Evolutionary conservation across 1,284 basidiomycete genomes (phyloP), one percentile per base, ranked within the genome.

Genomic region (Malassezia pachydermatis): DNA sequence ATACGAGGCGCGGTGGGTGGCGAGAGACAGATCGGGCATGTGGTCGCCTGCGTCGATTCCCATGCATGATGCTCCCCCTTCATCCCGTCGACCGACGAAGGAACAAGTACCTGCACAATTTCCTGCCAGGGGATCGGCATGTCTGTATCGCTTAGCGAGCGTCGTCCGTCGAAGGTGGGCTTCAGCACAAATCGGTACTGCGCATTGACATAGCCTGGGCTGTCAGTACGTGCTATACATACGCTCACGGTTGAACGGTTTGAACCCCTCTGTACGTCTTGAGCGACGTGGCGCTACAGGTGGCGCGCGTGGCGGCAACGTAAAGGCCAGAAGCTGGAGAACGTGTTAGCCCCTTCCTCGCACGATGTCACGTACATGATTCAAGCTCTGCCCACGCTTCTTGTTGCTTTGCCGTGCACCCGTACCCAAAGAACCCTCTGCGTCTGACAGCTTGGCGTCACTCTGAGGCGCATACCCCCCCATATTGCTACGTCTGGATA

Each of bases 1-100:
- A 96, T 96, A 39, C 94, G 78, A 14, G 92, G 87, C 16, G 88
- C 88, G 34, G 83, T 82, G 5, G 90, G 92, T 41, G 86, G 78
- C 36, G 84, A 84, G 36, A 99, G 78, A 74, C 92, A 99, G 58
- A 99, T 96, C 3, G 92, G 94, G 73, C 92, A 98, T 11, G 80
- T 41, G 7, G 27, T 25, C 14, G 37, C 30, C 17, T 39, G 34
- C 11, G 20, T 24, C 19, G 27, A 29, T n/a, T 45, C 34, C 17
- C 24, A 9, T 20, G 44, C 10, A 1, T 36, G 24, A 28, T 30
- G 36, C 23, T 28, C 41, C 23, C 30, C 10, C 38, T 23, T 57
- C 51, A 2, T 63, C 50, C 2, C 66, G 72, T 75, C 70, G 11
- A 74, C 74, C 24, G 75, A 73, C 43, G 84, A 86, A 27, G 88